A percentile compares a stretch with the other conserved stretches of the same genome.
phyloP scores from a whole-genome alignment of 345 rosid genomes.

The Brassica juncea region DNA sequence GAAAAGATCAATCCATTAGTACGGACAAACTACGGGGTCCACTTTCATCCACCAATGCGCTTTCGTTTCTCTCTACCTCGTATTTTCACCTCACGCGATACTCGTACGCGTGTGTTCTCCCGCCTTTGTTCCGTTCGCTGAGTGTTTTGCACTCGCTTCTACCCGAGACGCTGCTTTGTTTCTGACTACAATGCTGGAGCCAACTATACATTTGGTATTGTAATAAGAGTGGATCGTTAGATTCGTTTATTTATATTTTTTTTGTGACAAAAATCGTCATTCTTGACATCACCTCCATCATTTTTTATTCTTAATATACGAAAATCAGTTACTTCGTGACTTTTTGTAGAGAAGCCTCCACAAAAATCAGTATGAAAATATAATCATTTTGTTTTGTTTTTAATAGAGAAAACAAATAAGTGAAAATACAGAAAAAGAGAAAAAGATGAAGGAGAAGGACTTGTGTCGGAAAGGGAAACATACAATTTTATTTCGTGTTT shows the following conservation, averaged over 20 bases:
- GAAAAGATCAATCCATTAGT: slow-evolving; percentile 86
- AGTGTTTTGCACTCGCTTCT: not conserved
- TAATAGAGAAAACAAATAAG: not conserved
- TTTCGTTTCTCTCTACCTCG: slow-evolving; percentile 41
- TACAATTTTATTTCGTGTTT: slow-evolving; percentile 19
- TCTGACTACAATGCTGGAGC: slow-evolving; percentile 49
- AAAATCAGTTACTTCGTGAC: not conserved
- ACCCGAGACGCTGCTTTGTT: slow-evolving; percentile 34
- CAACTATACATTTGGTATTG: slow-evolving; percentile 43
- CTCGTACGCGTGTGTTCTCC: slow-evolving; percentile 28
- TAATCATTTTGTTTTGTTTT: not conserved
- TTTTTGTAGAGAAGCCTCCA: not conserved
- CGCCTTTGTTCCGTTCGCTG: not conserved
- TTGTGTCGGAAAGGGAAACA: slow-evolving; percentile 44
- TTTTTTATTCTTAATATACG: slow-evolving; percentile 10
- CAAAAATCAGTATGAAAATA: not conserved
- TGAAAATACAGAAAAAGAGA: slow-evolving; percentile 2
- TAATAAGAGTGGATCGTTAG: slow-evolving; percentile 48
- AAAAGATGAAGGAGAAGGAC: slow-evolving; percentile 13
- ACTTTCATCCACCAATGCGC: slow-evolving; percentile 50
- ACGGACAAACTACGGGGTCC: slow-evolving; percentile 67
- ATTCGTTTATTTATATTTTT: slow-evolving; percentile 48
- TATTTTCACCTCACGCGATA: slow-evolving; percentile 45
- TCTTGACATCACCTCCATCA: slow-evolving; percentile 46
- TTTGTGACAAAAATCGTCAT: slow-evolving; percentile 41